Evolutionary conservation across 768 basidiomycete species (phyloP), one percentile per base, ranked within the genome.

Genomic region (Dentipellis fragilis): DNA sequence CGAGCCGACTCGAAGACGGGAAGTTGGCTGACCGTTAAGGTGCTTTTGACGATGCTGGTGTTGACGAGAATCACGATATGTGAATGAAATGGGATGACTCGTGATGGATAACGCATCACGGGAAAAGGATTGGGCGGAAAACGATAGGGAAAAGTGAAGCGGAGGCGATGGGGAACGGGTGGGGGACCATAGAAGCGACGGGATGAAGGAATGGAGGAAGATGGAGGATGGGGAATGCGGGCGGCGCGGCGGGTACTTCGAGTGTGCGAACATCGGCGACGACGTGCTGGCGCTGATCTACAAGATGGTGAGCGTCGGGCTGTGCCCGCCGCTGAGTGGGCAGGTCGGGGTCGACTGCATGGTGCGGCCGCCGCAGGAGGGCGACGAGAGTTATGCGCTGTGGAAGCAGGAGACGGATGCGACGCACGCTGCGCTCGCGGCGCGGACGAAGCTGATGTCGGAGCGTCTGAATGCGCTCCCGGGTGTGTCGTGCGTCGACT

Each of bases 181-280:
- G n/a, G n/a, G n/a, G n/a, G n/a, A n/a, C n/a, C n/a, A n/a, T n/a
- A n/a, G n/a, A n/a, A n/a, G n/a, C n/a, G n/a, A n/a, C n/a, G n/a
- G n/a, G n/a, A n/a, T n/a, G n/a, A n/a, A n/a, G n/a, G n/a, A n/a
- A n/a, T n/a, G n/a, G n/a, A n/a, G n/a, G n/a, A n/a, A n/a, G n/a
- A n/a, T n/a, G n/a, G n/a, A n/a, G n/a, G n/a, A n/a, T n/a, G 95
- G 95, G 57, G 95, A 99, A 72, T 99, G 96, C 68, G 95, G 95
- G 2, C 78, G 95, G n/a, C 80, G 95, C 50, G 95, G 95, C 36
- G 95, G 94, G 2, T 99, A 96, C 75, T 94, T 95, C 63, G 95
- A 99, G 72, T 83, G 85, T 67, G 78, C 80, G 58, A 98, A 98
- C 71, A 72, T 99, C 61, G 66, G 76, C 11, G 75, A 83, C 7